Evolutionary conservation across 306 rosid genomes (phyloP), one percentile per base, ranked within the genome.

Genomic region (Begonia masoniana): DNA sequence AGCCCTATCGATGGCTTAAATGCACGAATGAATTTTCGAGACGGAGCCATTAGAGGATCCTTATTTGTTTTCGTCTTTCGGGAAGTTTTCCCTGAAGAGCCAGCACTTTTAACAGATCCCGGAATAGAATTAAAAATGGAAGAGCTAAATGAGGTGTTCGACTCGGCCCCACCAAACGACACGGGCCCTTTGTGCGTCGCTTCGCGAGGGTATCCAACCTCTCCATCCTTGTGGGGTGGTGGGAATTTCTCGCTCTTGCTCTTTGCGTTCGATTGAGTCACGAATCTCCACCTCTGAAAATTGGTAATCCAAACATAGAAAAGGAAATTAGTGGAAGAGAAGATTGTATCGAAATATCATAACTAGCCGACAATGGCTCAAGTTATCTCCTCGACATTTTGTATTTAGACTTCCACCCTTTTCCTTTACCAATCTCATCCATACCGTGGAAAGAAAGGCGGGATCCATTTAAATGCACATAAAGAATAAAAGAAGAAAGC

Each of bases 191-290:
- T 82, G 10, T 76, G 73, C 16, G 88, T 75, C 59, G 72, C 47
- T 16, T 75, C 79, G 24, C 68, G 75, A 43, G 82, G 84, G 70
- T 81, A 71, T 61, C 92, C 96, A 11, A 88, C 92, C 14, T 84
- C 82, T 48, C 88, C 97, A 64, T 88, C 97, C 54, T 84, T 85
- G 67, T 84, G 97, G 41, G 97, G 97, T 39, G 97, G 95, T 47
- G 97, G 95, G 53, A 88, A 88, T 71, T 88, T 88, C 72, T 88
- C 97, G n/a, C 97, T 88, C 82, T 84, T 88, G 81, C 97, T 77
- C 71, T 82, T 88, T 2, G 76, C 78, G 54, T 82, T 82, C 60
- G 79, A 77, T 63, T 77, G 83, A 13, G 86, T 70, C 69, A 68
- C 81, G 41, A 60, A 67, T 84, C 93, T 82, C 93, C 83, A 77